These are phyloP conservation scores for Phanerochaete sordida DNA, from an alignment of 768 basidiomycete genomes.

Conservation along the genomic window DNA sequence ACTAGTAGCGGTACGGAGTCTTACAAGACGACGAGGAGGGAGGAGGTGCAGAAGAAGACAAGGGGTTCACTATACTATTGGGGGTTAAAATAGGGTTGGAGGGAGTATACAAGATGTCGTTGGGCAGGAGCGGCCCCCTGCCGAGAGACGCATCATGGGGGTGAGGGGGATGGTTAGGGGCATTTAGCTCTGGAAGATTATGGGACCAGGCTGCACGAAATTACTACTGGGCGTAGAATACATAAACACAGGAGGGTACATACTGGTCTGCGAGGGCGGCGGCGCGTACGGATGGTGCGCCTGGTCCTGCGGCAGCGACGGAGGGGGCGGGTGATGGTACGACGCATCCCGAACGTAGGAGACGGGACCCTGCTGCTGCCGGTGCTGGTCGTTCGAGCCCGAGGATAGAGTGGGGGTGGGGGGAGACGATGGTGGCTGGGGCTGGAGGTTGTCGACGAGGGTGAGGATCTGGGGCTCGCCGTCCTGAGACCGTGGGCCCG, in stretches of 20 bases:
- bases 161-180: conserved; percentile 12
- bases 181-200: conserved; percentile 23
- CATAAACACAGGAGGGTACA: conserved; percentile 22
- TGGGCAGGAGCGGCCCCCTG: conserved; percentile 19
- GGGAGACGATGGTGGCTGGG: conserved; percentile 31
- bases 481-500: conserved; percentile 55
- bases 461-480: conserved; percentile 55
- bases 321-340: conserved; percentile 22
- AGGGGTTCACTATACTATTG: conserved; percentile 49
- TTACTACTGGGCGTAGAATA: conserved; percentile 21
- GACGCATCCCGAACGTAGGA: conserved; percentile 28
- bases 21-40: conserved; percentile 51
- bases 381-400: conserved; percentile 37
- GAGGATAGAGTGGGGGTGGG: conserved; percentile 47
- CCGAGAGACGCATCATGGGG: conserved; percentile 21
- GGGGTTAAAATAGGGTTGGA: conserved; percentile 33
- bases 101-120: conserved; percentile 24
- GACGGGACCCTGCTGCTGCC: conserved; percentile 27
- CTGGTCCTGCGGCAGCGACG: conserved; percentile 19
- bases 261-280: conserved; percentile 21
- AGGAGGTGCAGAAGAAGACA: conserved; percentile 15
- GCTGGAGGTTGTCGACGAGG: conserved; percentile 41
- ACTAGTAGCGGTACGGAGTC: conserved; percentile 68
- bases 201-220: conserved; percentile 26
- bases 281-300: conserved; percentile 18